Evolutionary conservation across 768 basidiomycete species (phyloP), one percentile per base, ranked within the genome.

Genomic region (Russula dissimulans): DNA sequence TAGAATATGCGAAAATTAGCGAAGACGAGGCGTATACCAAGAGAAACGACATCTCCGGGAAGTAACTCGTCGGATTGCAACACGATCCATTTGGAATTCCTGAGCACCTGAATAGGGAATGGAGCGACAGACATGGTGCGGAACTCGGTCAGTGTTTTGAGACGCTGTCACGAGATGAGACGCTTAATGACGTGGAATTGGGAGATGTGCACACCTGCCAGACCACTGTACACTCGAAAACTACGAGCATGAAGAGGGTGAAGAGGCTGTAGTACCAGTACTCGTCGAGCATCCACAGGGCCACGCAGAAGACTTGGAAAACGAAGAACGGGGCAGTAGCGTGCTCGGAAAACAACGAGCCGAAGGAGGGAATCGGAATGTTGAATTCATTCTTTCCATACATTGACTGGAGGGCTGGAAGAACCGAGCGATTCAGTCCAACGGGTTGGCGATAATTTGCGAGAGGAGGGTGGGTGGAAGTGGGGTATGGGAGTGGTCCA

Each of bases 211-310:
- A 52, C 65, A 91, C 93, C 86, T 98, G 97, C 85, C 90, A 98
- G 34, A 98, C 95, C 26, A 97, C 94, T 1, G 97, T 98, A 74
- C 95, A 98, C 74, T 99, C 97, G 70, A 99, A 99, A 64, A 97
- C 88, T 49, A 99, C 76, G 39, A 99, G 79, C 97, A 99, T 99
- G 81, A 99, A 97, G 29, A 95, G 78, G 2, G 97, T 98, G 76
- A 99, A 99, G 43, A 99, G 72, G 57, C 89, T 89, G 78, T 97
- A 99, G 72, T 97, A 97, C 95, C 94, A 97, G 72, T 98, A 99
- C 71, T 98, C 97, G 68, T 99, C 97, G 67, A 99, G 73, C 70
- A 89, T 92, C 97, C 97, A 99, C 10, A 99, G 77, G 0, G 91
- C 93, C 1, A 97, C 97, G 64, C 97, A 98, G 74, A 99, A 98